A percentile compares a stretch with the other conserved stretches of the same genome.
Conservation (phyloP, 352 stramenopile species). For the Pythium myriotylum region DNA sequence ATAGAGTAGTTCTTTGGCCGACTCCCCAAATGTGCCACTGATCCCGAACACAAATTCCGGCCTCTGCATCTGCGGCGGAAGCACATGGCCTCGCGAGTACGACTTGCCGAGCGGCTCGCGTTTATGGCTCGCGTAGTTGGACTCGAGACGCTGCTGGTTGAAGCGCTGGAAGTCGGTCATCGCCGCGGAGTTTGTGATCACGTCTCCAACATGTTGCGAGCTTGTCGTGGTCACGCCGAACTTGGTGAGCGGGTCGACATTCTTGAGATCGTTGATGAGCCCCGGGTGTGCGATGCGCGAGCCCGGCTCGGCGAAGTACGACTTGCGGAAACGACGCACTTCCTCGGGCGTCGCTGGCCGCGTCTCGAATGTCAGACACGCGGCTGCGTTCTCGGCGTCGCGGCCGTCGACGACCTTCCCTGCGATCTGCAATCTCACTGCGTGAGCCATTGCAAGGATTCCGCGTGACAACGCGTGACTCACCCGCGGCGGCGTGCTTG, state of each 20-base stretch:
- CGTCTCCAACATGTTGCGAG: slow-evolving; percentile 70
- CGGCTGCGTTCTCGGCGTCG: slow-evolving; percentile 44
- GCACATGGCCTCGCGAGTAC: slow-evolving; percentile 64
- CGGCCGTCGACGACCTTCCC: slow-evolving; percentile 40
- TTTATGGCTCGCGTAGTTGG: slow-evolving; percentile 79
- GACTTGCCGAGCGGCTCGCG: slow-evolving; percentile 77
- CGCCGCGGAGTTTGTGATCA: slow-evolving; percentile 42
- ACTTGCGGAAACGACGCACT: slow-evolving; percentile 78
- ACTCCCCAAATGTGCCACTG: slow-evolving; percentile 71
- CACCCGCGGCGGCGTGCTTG: slow-evolving; percentile 25
- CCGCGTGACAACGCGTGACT: not conserved
- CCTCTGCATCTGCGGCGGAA: slow-evolving; percentile 57
- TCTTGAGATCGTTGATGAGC: slow-evolving; percentile 79
- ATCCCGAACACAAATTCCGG: slow-evolving; percentile 71
- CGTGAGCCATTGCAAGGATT: not conserved
- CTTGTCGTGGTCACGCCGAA: slow-evolving; percentile 67
- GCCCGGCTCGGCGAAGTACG: slow-evolving; percentile 80
- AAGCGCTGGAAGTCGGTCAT: slow-evolving; percentile 69
- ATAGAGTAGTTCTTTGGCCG: slow-evolving; percentile 86
- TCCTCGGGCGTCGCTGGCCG: slow-evolving; percentile 73
- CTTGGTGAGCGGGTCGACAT: slow-evolving; percentile 60
- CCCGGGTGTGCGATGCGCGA: slow-evolving; percentile 75
- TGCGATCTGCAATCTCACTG: slow-evolving; percentile 34
- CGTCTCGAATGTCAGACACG: slow-evolving; percentile 60
- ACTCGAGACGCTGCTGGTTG: slow-evolving; percentile 67